Percentiles rank a stretch among this genome's conserved stretches.
Evolutionary conservation across 2,329 filamentous ascomycete species (phyloP).

Genomic region (Epichloe sp.): DNA sequence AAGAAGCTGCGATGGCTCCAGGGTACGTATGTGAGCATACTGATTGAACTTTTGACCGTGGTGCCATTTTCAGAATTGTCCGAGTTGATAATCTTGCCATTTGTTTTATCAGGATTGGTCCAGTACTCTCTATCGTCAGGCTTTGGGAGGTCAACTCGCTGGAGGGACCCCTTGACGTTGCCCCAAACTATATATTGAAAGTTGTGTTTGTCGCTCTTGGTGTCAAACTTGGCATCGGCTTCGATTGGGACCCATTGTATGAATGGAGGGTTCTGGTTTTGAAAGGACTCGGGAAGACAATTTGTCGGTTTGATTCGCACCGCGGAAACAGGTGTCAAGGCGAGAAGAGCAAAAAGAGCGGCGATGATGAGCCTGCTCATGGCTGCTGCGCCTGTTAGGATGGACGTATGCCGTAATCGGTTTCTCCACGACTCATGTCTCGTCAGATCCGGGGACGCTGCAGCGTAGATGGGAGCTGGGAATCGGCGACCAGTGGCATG

Average conservation of each 20-base stretch:
- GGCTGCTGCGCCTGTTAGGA: not conserved
- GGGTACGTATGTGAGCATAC: constrained; percentile 66
- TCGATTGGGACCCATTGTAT: constrained; percentile 72
- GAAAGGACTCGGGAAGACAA: constrained; percentile 55
- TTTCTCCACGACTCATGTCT: not conserved
- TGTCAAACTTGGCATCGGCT: constrained; percentile 63
- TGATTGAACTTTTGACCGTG: constrained; percentile 58
- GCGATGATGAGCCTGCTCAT: constrained; percentile 17
- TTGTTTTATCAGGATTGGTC: constrained; percentile 43
- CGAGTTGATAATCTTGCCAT: constrained; percentile 65
- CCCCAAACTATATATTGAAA: constrained; percentile 76
- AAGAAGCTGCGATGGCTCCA: constrained; percentile 47
- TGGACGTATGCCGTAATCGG: not conserved
- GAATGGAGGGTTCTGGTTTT: constrained; percentile 39
- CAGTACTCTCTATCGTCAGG: constrained; percentile 44
- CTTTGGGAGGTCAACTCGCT: constrained; percentile 43
- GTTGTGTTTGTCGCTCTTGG: constrained; percentile 42
- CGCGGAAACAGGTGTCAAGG: constrained; percentile 36
- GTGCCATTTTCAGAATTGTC: constrained; percentile 50
- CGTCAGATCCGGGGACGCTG: not conserved
- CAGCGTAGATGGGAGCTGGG: not conserved
- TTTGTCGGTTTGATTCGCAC: constrained; percentile 71
- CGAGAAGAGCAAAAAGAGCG: constrained; percentile 24
- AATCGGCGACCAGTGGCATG: not conserved
- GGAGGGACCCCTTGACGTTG: constrained; percentile 69